phyloP scores from a whole-genome alignment of 345 rosid genomes.

The Lumnitzera littorea region DNA sequence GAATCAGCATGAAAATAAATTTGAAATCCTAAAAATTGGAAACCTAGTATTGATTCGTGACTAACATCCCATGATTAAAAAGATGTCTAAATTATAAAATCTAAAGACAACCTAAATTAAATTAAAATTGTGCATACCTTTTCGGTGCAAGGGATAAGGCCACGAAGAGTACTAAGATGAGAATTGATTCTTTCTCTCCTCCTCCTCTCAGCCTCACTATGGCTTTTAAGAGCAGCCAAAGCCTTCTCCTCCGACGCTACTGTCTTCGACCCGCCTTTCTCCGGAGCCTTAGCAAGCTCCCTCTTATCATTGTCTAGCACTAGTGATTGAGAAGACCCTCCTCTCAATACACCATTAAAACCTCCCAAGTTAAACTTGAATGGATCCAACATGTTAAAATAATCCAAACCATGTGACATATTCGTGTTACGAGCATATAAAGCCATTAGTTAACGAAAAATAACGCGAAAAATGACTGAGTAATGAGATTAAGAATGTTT shows the following conservation, averaged over 20 bases:
- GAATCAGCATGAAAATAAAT: too few species aligned
- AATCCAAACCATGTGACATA: constrained; percentile 25
- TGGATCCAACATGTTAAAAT: constrained; percentile 21
- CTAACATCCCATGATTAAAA: too few species aligned
- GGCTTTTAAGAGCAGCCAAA: constrained; percentile 53
- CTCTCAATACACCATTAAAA: constrained; percentile 21
- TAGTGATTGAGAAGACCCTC: constrained; percentile 32
- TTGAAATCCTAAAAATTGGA: too few species aligned
- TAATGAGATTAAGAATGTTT: constrained; percentile 5
- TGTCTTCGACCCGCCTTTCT: constrained; percentile 28
- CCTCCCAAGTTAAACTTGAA: constrained; percentile 20
- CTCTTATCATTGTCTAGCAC: constrained; percentile 40
- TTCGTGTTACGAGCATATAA: constrained; percentile 20
- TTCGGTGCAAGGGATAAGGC: constrained; percentile 40
- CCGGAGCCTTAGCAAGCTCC: constrained; percentile 48
- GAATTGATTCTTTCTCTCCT: constrained; percentile 74
- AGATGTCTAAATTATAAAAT: too few species aligned
- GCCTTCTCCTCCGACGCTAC: constrained; percentile 36
- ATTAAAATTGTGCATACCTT: constrained; percentile 26
- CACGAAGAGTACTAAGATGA: constrained; percentile 56
- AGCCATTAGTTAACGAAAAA: constrained; percentile 21
- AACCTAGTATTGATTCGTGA: too few species aligned
- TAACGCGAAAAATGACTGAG: constrained; percentile 1
- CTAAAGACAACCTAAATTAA: background rate
- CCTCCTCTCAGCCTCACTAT: constrained; percentile 75